phyloP scores from a whole-genome alignment of 305 asterid genomes.

The Plantago lanceolata region DNA sequence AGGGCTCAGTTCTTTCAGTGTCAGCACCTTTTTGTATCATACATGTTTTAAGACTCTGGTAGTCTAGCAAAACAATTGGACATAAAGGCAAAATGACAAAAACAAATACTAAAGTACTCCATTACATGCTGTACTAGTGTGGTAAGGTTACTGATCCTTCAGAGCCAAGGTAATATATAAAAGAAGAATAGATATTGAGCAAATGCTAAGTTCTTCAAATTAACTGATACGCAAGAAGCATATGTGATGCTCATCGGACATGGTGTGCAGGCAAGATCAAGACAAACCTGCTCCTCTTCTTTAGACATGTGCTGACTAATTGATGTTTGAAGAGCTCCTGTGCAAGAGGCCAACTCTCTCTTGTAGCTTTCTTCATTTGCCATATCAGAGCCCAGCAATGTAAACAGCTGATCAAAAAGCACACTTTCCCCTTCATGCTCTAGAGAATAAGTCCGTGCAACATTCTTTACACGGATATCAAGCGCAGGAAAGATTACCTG shows the following conservation, averaged over 20 bases:
- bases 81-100: slow-evolving; percentile 3
- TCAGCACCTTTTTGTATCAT: not conserved
- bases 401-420: slow-evolving; percentile 87
- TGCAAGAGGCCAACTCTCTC: slow-evolving; percentile 93
- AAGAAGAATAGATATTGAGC: not conserved
- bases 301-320: slow-evolving; percentile 99
- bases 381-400: slow-evolving; percentile 58
- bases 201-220: slow-evolving; percentile 18
- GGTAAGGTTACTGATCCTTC: not conserved
- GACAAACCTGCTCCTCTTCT: slow-evolving; percentile 96
- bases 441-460: slow-evolving; percentile 95
- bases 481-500: slow-evolving; percentile 99
- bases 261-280: slow-evolving; percentile 13
- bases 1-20: not conserved
- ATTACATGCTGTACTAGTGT: not conserved
- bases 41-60: not conserved
- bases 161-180: not conserved
- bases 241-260: slow-evolving; percentile 10
- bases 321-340: slow-evolving; percentile 94
- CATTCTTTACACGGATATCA: slow-evolving; percentile 98
- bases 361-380: slow-evolving; percentile 70
- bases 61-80: slow-evolving; percentile 4
- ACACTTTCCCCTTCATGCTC: slow-evolving; percentile 99
- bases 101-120: slow-evolving; percentile 8
- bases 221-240: slow-evolving; percentile 15